A percentile compares a stretch with the other conserved stretches of the same genome.
Evolutionary conservation across 306 rosid genomes (phyloP).

Genomic region (Vachellia pachyceras): DNA sequence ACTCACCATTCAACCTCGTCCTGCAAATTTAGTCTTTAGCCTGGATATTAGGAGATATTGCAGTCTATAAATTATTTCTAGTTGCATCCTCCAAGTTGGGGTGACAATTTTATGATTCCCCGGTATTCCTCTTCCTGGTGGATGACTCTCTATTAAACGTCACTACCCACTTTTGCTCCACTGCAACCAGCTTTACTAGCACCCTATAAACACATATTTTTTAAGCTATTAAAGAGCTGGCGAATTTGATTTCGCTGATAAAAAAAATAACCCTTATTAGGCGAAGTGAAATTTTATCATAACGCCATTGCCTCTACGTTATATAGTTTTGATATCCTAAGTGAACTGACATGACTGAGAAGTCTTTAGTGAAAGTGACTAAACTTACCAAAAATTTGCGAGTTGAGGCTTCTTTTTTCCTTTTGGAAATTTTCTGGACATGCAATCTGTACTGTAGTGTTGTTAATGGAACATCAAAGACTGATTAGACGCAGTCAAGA

Average conservation of each 20-base stretch:
- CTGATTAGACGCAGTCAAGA: background rate
- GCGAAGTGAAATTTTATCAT: background rate
- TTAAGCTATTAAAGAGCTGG: background rate
- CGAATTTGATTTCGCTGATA: background rate
- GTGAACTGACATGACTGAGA: background rate
- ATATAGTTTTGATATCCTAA: background rate
- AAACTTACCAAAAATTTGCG: constrained; percentile 17
- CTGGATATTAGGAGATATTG: background rate
- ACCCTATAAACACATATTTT: too few species aligned
- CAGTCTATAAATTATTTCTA: background rate
- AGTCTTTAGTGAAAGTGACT: constrained; percentile 1
- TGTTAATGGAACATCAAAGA: constrained; percentile 7
- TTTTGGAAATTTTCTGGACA: constrained; percentile 6
- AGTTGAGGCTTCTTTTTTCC: background rate
- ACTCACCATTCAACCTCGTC: constrained; percentile 7
- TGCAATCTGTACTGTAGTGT: background rate
- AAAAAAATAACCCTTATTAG: background rate
- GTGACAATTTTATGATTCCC: background rate
- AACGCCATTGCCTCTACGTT: background rate
- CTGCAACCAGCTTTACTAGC: background rate
- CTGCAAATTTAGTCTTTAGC: background rate
- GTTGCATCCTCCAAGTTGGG: constrained; percentile 15
- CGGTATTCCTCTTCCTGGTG: constrained; percentile 1
- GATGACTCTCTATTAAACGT: background rate
- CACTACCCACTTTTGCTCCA: background rate